phyloP scores from a whole-genome alignment of 202 grass and related monocot species.

The Zizania palustris region DNA sequence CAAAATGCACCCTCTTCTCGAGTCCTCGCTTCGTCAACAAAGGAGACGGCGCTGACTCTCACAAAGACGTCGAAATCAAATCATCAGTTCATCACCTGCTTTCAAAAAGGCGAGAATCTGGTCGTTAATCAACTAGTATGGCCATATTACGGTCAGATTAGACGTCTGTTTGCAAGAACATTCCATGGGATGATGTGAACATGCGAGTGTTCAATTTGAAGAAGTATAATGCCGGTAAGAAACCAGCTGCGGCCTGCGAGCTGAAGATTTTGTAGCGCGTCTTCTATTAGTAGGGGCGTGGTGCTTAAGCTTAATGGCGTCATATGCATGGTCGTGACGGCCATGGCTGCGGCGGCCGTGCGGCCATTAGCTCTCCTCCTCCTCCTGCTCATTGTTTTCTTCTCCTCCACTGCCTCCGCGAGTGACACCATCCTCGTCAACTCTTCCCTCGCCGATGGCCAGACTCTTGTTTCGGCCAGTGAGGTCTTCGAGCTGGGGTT shows the following conservation, averaged over 20 bases:
- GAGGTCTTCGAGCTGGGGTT: slow-evolving; percentile 61
- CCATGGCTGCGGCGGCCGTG: slow-evolving; percentile 27
- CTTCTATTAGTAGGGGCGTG: background rate
- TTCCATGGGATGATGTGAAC: background rate
- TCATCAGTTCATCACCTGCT: background rate
- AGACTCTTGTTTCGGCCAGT: slow-evolving; percentile 50
- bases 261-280: background rate
- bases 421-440: slow-evolving; percentile 41
- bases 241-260: too few species aligned
- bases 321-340: background rate
- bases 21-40: slow-evolving; percentile 13
- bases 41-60: background rate
- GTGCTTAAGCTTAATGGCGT: slow-evolving; percentile 1
- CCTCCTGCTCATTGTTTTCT: slow-evolving; percentile 8
- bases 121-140: too few species aligned
- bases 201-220: slow-evolving; percentile 7
- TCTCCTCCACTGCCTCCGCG: slow-evolving; percentile 27
- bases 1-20: background rate
- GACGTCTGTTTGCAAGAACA: background rate
- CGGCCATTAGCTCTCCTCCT: slow-evolving; percentile 36
- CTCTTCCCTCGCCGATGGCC: slow-evolving; percentile 41
- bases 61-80: background rate
- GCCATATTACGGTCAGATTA: too few species aligned
- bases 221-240: background rate
- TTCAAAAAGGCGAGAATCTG: background rate